phyloP scores from a whole-genome alignment of 108 stramenopile genomes.

The Aurantiochytrium sp. region DNA sequence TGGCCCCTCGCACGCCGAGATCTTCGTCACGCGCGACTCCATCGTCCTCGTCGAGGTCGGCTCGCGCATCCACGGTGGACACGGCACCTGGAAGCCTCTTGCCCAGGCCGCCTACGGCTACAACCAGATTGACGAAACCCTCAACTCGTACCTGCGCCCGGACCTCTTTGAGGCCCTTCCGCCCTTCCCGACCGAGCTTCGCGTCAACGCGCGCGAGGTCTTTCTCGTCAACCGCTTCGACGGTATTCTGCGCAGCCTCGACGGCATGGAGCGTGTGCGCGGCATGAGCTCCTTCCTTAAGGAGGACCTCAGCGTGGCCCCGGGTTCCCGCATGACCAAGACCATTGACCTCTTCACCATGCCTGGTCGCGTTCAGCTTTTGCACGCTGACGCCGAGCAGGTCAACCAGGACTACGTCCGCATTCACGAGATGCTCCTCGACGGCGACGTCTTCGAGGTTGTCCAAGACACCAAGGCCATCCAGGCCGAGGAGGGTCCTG shows the following conservation, averaged over 20 bases:
- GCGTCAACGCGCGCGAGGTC: not conserved
- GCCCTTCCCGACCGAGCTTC: not conserved
- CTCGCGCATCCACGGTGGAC: slow-evolving; percentile 83
- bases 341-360: slow-evolving; percentile 31
- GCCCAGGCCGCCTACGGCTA: slow-evolving; percentile 65
- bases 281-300: not conserved
- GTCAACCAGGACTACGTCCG: not conserved
- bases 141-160: slow-evolving; percentile 66
- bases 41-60: slow-evolving; percentile 90
- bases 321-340: not conserved
- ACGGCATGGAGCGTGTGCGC: not conserved
- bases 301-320: not conserved
- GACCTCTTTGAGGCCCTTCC: slow-evolving; percentile 40
- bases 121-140: slow-evolving; percentile 73
- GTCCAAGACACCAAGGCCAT: not conserved
- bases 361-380: slow-evolving; percentile 22
- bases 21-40: slow-evolving; percentile 46
- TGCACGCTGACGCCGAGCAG: not conserved
- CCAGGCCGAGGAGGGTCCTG: not conserved
- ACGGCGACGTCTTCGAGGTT: not conserved
- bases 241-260: not conserved
- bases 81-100: slow-evolving; percentile 80
- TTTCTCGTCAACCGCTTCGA: not conserved
- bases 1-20: slow-evolving; percentile 57
- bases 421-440: not conserved